Conservation (phyloP, 2,329 filamentous ascomycete genomes). For the Dothideomycetes sp. region DNA sequence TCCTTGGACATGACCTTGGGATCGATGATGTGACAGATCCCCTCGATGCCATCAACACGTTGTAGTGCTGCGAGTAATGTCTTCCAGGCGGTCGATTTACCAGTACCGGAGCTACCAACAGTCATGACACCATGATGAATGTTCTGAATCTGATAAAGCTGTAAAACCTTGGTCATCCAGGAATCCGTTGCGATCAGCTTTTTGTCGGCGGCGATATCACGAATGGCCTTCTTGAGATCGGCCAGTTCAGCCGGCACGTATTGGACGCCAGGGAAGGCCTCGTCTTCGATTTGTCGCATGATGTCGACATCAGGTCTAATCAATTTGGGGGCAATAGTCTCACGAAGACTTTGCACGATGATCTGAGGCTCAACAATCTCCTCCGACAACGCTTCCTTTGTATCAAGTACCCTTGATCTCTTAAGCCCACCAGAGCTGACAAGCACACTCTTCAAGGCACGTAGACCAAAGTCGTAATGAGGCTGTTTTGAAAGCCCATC, state of each 20-base stretch:
- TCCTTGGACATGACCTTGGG: conserved; percentile 99
- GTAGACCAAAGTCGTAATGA: conserved; percentile 96
- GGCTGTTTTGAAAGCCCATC: conserved; percentile 82
- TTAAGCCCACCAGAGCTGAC: conserved; percentile 96
- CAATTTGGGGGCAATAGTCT: conserved; percentile 96
- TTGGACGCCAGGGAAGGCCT: conserved; percentile 84
- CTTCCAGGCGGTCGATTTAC: conserved; percentile 93
- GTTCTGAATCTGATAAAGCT: conserved; percentile 94
- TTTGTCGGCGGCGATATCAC: conserved; percentile 70
- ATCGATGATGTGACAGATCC: conserved; percentile 94
- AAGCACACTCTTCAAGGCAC: conserved; percentile 95
- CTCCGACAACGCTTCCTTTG: conserved; percentile 46
- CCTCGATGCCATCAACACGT: conserved; percentile 81
- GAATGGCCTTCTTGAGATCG: conserved; percentile 71
- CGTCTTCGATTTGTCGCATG: conserved; percentile 72
- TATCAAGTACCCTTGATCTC: conserved; percentile 57
- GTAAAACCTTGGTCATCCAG: conserved; percentile 96
- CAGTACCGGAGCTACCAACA: conserved; percentile 95
- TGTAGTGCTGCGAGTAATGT: conserved; percentile 85
- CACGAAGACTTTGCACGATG: conserved; percentile 93
- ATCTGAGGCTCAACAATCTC: conserved; percentile 89
- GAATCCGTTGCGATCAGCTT: conserved; percentile 83
- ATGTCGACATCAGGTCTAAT: conserved; percentile 85
- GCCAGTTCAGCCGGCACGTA: conserved; percentile 85
- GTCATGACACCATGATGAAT: conserved; percentile 99